Percentiles rank a stretch among this genome's conserved stretches.
These are phyloP conservation scores for Paraurostyla sp. DNA, from an alignment of 73 alveolate genomes.

Conservation along the genomic window DNA sequence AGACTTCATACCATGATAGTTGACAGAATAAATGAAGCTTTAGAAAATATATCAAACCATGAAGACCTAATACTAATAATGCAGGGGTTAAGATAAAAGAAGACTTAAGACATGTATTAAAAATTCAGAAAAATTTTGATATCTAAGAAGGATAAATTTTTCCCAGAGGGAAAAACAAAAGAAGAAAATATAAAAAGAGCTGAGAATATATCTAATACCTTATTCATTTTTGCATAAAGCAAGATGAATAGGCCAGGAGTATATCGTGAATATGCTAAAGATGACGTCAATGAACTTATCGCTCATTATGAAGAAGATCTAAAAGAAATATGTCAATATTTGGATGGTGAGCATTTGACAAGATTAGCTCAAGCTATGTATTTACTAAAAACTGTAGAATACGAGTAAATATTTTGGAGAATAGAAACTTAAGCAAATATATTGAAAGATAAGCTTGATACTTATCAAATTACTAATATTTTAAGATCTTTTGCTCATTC, in stretches of 20 bases:
- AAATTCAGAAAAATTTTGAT: not conserved
- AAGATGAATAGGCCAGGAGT: not conserved
- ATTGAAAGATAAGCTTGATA: not conserved
- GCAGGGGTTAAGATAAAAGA: constrained; percentile 36
- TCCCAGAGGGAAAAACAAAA: constrained; percentile 11
- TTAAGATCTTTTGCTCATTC: constrained; percentile 21
- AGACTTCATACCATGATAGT: not conserved
- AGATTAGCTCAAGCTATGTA: constrained; percentile 44
- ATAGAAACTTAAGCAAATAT: not conserved
- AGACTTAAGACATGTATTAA: not conserved
- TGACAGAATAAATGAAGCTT: not conserved
- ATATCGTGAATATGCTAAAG: not conserved
- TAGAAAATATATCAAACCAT: not conserved
- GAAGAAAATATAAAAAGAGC: not conserved
- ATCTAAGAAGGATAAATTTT: constrained; percentile 7
- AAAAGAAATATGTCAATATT: not conserved
- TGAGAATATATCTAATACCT: constrained; percentile 13
- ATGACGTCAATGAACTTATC: constrained; percentile 23
- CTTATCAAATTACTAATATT: not conserved
- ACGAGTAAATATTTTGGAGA: not conserved
- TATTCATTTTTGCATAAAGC: constrained; percentile 42
- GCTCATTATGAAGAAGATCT: constrained; percentile 46
- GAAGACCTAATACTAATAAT: not conserved
- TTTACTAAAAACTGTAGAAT: constrained; percentile 20
- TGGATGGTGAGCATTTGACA: constrained; percentile 51